These are phyloP conservation scores for Metschnikowia picachoensis DNA, from an alignment of 805 yeast species.

Conservation along the genomic window DNA sequence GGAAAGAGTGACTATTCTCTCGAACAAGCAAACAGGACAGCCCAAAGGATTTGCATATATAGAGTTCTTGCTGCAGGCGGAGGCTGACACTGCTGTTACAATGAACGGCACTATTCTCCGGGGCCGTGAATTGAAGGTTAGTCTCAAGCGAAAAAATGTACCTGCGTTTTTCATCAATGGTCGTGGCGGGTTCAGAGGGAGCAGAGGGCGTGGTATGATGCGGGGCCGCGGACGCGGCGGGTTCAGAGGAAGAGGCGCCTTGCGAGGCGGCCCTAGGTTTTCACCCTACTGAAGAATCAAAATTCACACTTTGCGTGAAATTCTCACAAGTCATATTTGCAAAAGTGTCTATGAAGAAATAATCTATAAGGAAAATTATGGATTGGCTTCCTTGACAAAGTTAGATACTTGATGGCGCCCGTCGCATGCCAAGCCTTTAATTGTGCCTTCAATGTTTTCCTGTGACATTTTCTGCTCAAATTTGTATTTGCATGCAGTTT, in stretches of 20 bases:
- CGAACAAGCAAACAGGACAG: conserved; percentile 70
- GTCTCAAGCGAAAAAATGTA: conserved; percentile 74
- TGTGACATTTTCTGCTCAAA: conserved; percentile 48
- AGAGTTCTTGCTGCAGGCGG: conserved; percentile 69
- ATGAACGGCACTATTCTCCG: conserved; percentile 63
- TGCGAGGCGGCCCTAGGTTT: conserved; percentile 10
- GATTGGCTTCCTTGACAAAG: conserved; percentile 18
- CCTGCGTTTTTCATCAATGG: conserved; percentile 54
- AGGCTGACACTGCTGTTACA: conserved; percentile 60
- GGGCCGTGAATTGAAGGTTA: conserved; percentile 70
- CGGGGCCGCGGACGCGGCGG: conserved; percentile 13
- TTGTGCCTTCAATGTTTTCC: conserved; percentile 49
- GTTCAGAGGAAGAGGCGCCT: conserved; percentile 12
- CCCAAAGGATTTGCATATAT: conserved; percentile 88
- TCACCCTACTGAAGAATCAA: conserved; percentile 9
- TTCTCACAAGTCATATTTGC: too few species aligned
- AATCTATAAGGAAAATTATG: not conserved
- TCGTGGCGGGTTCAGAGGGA: conserved; percentile 38
- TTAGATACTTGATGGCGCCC: conserved; percentile 26
- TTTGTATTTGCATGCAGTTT: conserved; percentile 52
- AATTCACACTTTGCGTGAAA: too few species aligned
- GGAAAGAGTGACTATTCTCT: conserved; percentile 73
- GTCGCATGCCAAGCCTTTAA: conserved; percentile 43
- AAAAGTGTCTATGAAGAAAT: too few species aligned
- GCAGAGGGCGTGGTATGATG: conserved; percentile 16